Percentiles rank a stretch among this genome's conserved stretches.
Evolutionary conservation across 176 grass and related monocot species (phyloP).

Genomic region (Aegilops longissima): DNA sequence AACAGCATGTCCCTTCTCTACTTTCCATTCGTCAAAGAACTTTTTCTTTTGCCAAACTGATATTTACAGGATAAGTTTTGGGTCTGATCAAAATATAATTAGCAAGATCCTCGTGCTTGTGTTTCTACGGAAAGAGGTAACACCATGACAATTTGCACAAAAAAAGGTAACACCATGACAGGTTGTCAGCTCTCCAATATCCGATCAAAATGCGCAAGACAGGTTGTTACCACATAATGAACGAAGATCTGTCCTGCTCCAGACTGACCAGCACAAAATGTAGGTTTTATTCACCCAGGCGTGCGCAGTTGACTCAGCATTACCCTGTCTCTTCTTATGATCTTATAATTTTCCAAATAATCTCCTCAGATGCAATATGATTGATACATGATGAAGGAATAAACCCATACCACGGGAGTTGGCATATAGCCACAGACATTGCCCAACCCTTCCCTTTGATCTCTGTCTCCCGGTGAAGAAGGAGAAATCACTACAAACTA

Average conservation of each 20-base stretch:
- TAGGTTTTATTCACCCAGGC: neutral
- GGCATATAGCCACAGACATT: neutral
- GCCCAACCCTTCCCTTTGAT: slow-evolving; percentile 3
- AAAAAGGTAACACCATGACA: neutral
- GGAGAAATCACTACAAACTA: neutral
- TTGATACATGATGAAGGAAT: neutral
- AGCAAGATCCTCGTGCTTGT: neutral
- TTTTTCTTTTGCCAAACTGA: neutral
- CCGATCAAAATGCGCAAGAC: neutral
- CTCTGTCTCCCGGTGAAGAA: neutral
- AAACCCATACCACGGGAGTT: neutral
- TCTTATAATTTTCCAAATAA: neutral
- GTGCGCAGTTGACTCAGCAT: neutral
- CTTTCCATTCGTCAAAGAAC: neutral
- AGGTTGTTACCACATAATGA: neutral
- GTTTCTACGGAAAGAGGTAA: neutral
- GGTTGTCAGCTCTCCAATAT: neutral
- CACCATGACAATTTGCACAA: neutral
- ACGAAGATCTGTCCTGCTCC: neutral
- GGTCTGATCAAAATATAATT: neutral
- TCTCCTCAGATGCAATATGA: slow-evolving; percentile 1
- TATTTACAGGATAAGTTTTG: neutral
- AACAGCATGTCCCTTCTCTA: neutral
- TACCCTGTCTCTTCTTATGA: neutral
- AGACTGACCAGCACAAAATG: neutral